A percentile compares a stretch with the other conserved stretches of the same genome.
Evolutionary conservation across 2,329 filamentous ascomycete genomes (phyloP).

Genomic region (Cytospora piceae): DNA sequence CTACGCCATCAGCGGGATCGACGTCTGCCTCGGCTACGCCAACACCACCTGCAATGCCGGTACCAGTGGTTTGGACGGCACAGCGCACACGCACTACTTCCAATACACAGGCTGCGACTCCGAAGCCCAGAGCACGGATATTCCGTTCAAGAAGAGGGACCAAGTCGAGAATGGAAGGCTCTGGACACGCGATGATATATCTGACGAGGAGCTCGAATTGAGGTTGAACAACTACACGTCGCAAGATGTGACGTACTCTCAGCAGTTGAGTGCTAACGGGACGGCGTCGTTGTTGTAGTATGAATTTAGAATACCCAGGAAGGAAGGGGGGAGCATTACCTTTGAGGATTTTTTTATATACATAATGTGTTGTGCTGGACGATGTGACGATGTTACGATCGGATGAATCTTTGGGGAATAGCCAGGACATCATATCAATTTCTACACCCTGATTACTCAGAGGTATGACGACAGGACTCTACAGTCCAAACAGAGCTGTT

Average conservation of each 20-base stretch:
- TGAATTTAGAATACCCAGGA: not conserved
- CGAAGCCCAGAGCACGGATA: slow-evolving; percentile 42
- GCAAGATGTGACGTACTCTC: slow-evolving; percentile 24
- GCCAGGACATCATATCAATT: not conserved
- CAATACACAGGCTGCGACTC: slow-evolving; percentile 40
- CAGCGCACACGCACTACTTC: slow-evolving; percentile 56
- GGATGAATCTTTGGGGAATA: not conserved
- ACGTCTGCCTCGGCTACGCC: slow-evolving; percentile 52
- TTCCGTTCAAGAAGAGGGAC: slow-evolving; percentile 33
- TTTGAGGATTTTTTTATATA: not conserved
- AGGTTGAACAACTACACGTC: slow-evolving; percentile 40
- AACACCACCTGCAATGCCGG: slow-evolving; percentile 57
- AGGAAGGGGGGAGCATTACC: not conserved
- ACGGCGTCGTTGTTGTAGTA: not conserved
- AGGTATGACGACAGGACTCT: too few relatives aligned
- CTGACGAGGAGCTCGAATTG: slow-evolving; percentile 44
- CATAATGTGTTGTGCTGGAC: not conserved
- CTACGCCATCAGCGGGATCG: slow-evolving; percentile 47
- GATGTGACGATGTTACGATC: not conserved
- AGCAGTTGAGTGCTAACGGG: slow-evolving; percentile 14
- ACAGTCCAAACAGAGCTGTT: too few relatives aligned
- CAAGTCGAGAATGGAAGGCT: not conserved
- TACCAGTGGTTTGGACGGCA: slow-evolving; percentile 47
- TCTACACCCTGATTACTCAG: too few relatives aligned
- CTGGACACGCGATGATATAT: slow-evolving; percentile 30